Evolutionary conservation across 345 rosid genomes (phyloP).

Genomic region (Theobroma cacao): DNA sequence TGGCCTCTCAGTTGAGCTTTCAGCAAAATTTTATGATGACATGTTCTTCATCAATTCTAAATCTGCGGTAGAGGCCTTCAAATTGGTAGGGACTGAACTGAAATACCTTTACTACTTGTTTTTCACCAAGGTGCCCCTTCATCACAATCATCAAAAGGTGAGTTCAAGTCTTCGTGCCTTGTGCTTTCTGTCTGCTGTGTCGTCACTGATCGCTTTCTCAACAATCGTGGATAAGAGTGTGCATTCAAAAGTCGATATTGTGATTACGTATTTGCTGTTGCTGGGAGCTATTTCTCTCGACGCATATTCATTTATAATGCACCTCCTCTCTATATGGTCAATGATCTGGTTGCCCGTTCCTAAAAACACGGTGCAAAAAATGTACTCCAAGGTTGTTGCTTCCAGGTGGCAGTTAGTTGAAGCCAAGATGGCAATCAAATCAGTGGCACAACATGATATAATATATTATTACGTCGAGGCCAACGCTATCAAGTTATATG

Average conservation of each 20-base stretch:
- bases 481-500: not conserved
- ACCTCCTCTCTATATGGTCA: conserved; percentile 15
- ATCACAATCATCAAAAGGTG: not conserved
- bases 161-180: conserved; percentile 27
- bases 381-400: not conserved
- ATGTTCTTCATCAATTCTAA: not conserved
- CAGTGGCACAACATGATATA: conserved; percentile 17
- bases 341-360: not conserved
- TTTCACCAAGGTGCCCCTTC: conserved; percentile 42
- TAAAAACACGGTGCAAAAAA: not conserved
- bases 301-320: not conserved
- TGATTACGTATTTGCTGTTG: conserved; percentile 18
- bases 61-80: conserved; percentile 20
- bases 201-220: conserved; percentile 15
- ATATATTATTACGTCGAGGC: conserved; percentile 10
- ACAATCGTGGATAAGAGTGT: not conserved
- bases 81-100: conserved; percentile 38
- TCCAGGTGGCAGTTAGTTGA: not conserved
- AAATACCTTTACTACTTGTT: conserved; percentile 39
- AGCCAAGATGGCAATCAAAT: conserved; percentile 4
- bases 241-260: not conserved
- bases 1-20: conserved; percentile 30
- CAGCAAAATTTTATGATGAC: conserved; percentile 12
- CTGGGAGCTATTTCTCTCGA: conserved; percentile 23
- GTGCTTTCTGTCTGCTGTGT: conserved; percentile 6